Evolutionary conservation across 371 early-diverging fungal species (phyloP), one percentile per base, ranked within the genome.

Genomic region (Mucor piriformis): DNA sequence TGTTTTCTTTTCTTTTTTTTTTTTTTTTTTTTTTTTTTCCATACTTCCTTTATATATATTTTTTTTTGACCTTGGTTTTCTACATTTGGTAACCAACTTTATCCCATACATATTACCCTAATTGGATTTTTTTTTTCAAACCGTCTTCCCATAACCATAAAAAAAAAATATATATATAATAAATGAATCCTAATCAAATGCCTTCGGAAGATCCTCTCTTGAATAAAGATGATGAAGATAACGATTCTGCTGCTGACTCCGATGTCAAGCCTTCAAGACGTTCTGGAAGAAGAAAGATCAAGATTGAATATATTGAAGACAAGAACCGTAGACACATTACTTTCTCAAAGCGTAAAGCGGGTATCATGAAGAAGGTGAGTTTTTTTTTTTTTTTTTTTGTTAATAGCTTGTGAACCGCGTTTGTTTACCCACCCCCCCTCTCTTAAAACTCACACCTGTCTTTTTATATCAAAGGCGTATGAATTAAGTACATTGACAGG

Each of bases 401-500:
- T 18, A 24, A 10, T 16, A 40, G 6, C 0, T n/a, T 16, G 2
- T n/a, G 16, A n/a, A 16, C 16, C 5, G n/a, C n/a, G n/a, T n/a
- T n/a, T n/a, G n/a, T n/a, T n/a, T n/a, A n/a, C n/a, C n/a, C n/a
- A n/a, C n/a, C n/a, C n/a, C n/a, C n/a, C n/a, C n/a, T n/a, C n/a
- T n/a, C n/a, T n/a, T n/a, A n/a, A n/a, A 40, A 18, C 5, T 42
- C 4, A 18, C n/a, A 20, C 18, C 18, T 42, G n/a, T 42, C 18
- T 20, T 20, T 42, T 16, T 42, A 12, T 46, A 3, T 44, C 47
- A 3, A 53, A 94, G 90, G 99, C 99, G 3, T 97, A 93, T 66
- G 99, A 99, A 75, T 85, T 99, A 32, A 91, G 91, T 70, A 94
- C 96, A 3, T 77, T 99, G 67, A 99, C 99, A 21, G 98, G 98